phyloP scores from a whole-genome alignment of 2,329 filamentous ascomycete species.

The Juglanconis sp. region DNA sequence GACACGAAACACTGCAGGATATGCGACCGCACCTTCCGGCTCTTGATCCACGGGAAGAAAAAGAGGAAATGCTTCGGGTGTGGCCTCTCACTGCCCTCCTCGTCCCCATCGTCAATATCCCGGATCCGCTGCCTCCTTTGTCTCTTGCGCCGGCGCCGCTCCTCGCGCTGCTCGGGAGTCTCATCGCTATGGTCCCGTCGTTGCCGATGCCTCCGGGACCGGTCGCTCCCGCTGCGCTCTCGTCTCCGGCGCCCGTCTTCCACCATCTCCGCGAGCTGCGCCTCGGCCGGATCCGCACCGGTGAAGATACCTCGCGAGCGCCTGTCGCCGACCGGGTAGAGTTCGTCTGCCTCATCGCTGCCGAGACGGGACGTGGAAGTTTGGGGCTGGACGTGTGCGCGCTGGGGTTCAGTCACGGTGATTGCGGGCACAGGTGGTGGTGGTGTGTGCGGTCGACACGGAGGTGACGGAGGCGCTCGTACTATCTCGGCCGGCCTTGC shows the following conservation, averaged over 20 bases:
- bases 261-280: conserved; percentile 43
- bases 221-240: conserved; percentile 10
- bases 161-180: conserved; percentile 15
- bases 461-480: conserved; percentile 2
- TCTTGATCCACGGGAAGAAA: conserved; percentile 55
- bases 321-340: conserved; percentile 12
- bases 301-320: conserved; percentile 27
- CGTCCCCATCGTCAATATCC: conserved; percentile 20
- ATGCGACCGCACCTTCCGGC: conserved; percentile 50
- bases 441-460: not conserved
- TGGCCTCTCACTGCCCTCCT: conserved; percentile 20
- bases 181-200: conserved; percentile 14
- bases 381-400: not conserved
- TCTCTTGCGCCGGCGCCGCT: conserved; percentile 5
- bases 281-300: conserved; percentile 46
- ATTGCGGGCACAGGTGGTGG: not conserved
- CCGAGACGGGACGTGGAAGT: conserved; percentile 1
- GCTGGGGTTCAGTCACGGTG: conserved; percentile 6
- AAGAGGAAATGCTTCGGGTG: conserved; percentile 45
- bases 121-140: conserved; percentile 10
- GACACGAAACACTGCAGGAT: conserved; percentile 63
- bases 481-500: conserved; percentile 20
- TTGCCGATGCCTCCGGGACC: conserved; percentile 2
- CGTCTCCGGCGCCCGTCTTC: conserved; percentile 37
- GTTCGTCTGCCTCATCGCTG: conserved; percentile 11